Base-by-base conservation (phyloP, 2,329 filamentous ascomycete species). In the Talaromyces rugulosus region DNA sequence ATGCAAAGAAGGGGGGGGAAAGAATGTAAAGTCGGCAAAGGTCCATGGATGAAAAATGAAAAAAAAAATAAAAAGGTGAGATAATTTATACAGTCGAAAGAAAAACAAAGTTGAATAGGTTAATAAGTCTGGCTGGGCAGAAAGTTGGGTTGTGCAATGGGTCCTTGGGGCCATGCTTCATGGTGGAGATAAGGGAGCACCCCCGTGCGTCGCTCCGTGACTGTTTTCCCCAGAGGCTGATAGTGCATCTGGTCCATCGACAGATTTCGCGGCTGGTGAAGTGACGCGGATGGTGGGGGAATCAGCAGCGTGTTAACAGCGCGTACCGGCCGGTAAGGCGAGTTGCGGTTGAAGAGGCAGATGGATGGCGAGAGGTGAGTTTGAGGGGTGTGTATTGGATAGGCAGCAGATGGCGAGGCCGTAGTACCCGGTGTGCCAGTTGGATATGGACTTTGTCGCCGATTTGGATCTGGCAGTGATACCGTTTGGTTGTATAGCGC, bases 221-320 rank as follows among this genome's bases (percentile, higher is more conserved):
- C 82, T 34, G 86, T 81, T 70, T 89, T 87, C 8, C 90, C 89
- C 4, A 94, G 77, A 8, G 90, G 89, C 66, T 93, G 89, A 71
- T 95, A 91, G 73, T 94, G 89, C 88, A 96, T 92, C 77, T 92
- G 85, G 63, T 86, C 83, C 58, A 89, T 87, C 55, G 83, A 78
- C 59, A 81, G 80, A 77, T 74, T 85, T 70, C 90, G 80, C 71
- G 92, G 89, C 68, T 90, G 85, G 65, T 94, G 89, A 65, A 96
- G 84, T 7, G 91, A 91, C 8, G 87, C 83, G 28, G 91, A 90
- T 0, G 92, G 90, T 6, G 92, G 91, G 34, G 93, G 93, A 62
- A 95, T 92, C 33, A 97, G 82, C n/a, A 98, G 84, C 0, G 92
- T 96, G 68, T 95, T 92, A 63, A 97, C 91, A 64, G 91, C 86